A percentile compares a stretch with the other conserved stretches of the same genome.
phyloP scores from a whole-genome alignment of 148 eudicot species.

The Vaccinium corymbosum region DNA sequence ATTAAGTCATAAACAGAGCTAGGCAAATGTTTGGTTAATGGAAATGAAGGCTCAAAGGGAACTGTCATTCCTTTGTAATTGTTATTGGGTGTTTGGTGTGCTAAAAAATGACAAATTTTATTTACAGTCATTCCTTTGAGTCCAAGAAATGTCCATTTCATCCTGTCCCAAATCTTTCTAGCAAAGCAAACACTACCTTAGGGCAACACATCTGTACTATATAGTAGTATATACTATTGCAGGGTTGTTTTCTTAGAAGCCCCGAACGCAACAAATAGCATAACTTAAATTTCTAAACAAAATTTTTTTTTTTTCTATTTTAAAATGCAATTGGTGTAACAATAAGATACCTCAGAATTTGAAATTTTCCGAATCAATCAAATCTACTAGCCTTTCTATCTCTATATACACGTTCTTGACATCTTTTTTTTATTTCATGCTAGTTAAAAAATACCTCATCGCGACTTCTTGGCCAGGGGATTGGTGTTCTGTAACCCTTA shows the following conservation, averaged over 20 bases:
- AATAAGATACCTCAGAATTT: no score
- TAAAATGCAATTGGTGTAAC: no score
- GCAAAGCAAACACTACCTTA: not conserved
- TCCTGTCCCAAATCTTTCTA: not conserved
- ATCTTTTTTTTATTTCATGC: no score
- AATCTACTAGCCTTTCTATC: no score
- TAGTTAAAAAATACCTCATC: slow-evolving; percentile 55
- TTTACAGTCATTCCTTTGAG: not conserved
- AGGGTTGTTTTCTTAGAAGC: no score
- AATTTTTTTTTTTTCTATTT: no score
- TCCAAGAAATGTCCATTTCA: not conserved
- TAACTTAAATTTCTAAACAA: no score
- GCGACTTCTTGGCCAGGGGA: slow-evolving; percentile 85
- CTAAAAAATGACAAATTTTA: no score
- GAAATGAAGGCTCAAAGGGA: not conserved
- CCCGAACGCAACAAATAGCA: no score
- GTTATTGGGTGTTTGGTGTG: not conserved
- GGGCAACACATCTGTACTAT: not conserved
- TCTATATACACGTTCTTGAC: no score
- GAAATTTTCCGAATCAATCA: no score
- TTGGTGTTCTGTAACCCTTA: slow-evolving; percentile 58
- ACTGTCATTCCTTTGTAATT: not conserved
- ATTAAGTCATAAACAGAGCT: not conserved
- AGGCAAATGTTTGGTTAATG: not conserved
- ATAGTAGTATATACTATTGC: no score